Evolutionary conservation across 2,329 filamentous ascomycete genomes (phyloP), one percentile per base, ranked within the genome.

Genomic region (Colletotrichum nymphaeae): DNA sequence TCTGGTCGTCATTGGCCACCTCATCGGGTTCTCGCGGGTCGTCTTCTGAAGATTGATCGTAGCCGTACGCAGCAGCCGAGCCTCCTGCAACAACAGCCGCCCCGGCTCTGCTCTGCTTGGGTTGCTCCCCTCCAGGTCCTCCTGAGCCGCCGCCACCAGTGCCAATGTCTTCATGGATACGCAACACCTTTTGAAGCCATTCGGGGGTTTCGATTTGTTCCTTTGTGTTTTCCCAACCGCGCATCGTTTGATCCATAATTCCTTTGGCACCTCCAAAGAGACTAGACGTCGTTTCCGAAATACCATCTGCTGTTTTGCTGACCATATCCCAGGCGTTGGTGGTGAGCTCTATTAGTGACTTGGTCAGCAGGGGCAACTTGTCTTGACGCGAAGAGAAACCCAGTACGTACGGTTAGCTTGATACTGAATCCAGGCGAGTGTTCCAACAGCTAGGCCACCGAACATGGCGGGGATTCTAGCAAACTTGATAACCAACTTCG

Each of bases 341-440:
- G 73, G 93, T 93, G 26, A 93, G 93, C 86, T 95, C 91, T 90
- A 28, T 11, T 8, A 32, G 71, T 26, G 53, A 24, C 19, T 14
- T n/a, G 24, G 58, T 73, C 55, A 73, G 70, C 59, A 5, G 5
- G 30, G 42, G 62, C 46, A n/a, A 32, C 11, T 28, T 9, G 4
- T 26, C 12, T 3, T 35, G n/a, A 14, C 24, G 16, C 49, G 28
- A 16, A 32, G 19, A 24, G n/a, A 35, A 58, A 11, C 16, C 53
- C 24, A 19, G 58, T 49, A 89, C 93, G 75, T 89, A 95, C 94
- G 94, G 69, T 93, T 92, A 75, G 97, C 96, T 84, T 99, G 97
- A 81, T 99, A 98, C 81, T 99, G 97, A 62, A 99, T 86, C 89
- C 98, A 99, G 30, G 95, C 95, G 72, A 97, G 85, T 3, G 94